Percentiles rank a stretch among this genome's conserved stretches.
Conservation (phyloP, 1,284 basidiomycete genomes). For the Irpex sp. region DNA sequence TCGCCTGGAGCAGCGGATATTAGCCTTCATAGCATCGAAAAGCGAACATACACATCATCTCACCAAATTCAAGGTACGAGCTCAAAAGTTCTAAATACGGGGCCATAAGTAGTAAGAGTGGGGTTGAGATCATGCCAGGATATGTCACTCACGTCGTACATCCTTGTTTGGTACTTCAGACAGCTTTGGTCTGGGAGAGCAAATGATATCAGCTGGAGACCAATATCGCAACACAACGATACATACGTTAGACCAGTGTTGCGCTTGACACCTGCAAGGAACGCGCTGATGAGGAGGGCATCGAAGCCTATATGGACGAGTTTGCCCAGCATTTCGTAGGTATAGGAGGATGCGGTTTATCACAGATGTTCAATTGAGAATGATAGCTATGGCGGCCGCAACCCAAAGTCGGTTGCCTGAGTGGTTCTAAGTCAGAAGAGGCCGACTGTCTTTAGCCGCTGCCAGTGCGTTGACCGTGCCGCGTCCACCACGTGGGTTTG, state of each 20-base stretch:
- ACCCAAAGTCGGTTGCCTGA: background rate
- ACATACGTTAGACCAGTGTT: slow-evolving; percentile 71
- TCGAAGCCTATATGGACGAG: slow-evolving; percentile 73
- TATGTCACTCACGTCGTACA: slow-evolving; percentile 57
- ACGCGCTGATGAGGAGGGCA: slow-evolving; percentile 68
- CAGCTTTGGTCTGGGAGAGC: slow-evolving; percentile 51
- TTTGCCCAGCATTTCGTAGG: slow-evolving; percentile 46
- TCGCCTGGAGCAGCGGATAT: slow-evolving; percentile 46
- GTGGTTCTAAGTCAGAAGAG: background rate
- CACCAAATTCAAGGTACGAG: slow-evolving; percentile 75
- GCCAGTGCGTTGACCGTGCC: background rate
- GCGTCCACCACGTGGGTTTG: slow-evolving; percentile 18
- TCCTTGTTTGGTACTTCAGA: slow-evolving; percentile 77
- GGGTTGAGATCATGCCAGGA: slow-evolving; percentile 2
- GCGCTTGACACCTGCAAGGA: slow-evolving; percentile 74
- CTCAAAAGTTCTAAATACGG: slow-evolving; percentile 55
- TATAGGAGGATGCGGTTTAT: background rate
- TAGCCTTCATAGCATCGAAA: background rate
- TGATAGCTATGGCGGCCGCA: background rate
- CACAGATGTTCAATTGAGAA: background rate
- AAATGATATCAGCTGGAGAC: background rate
- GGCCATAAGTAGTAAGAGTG: background rate
- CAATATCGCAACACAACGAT: background rate
- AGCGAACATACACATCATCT: slow-evolving; percentile 5
- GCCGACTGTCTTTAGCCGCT: background rate